phyloP scores from a whole-genome alignment of 169 alveolate species.

The Condylostoma magnum region DNA sequence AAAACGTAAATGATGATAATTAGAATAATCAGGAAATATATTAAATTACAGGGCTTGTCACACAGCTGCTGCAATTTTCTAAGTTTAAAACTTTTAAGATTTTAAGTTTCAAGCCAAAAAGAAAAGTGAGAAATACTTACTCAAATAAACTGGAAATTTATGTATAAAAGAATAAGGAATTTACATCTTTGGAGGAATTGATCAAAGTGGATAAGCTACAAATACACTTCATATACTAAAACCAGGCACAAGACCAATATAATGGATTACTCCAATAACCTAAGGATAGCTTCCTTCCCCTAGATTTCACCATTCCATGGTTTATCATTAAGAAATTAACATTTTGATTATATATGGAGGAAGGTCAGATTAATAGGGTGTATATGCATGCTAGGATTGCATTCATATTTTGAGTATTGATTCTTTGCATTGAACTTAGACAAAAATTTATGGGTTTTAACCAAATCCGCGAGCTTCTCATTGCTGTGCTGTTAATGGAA shows the following conservation, averaged over 20 bases:
- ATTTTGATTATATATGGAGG: slow-evolving; percentile 19
- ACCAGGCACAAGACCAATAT: slow-evolving; percentile 16
- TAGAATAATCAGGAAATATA: neutral
- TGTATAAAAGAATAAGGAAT: slow-evolving; percentile 18
- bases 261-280: neutral
- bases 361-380: slow-evolving; percentile 10
- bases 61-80: slow-evolving; percentile 8
- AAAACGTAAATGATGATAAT: neutral
- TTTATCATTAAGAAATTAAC: neutral
- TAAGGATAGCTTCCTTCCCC: slow-evolving; percentile 18
- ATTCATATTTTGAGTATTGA: neutral
- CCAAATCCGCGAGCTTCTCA: slow-evolving; percentile 24
- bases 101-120: no score
- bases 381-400: slow-evolving; percentile 11
- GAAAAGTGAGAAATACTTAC: no score
- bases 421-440: neutral
- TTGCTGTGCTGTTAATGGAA: slow-evolving; percentile 5
- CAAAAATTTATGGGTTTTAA: neutral
- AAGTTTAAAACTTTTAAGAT: no score
- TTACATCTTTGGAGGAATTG: slow-evolving; percentile 27
- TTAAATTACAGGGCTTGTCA: slow-evolving; percentile 6
- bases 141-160: no score
- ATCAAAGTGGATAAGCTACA: neutral
- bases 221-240: neutral
- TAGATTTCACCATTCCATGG: slow-evolving; percentile 9